Conservation (phyloP, 2,329 filamentous ascomycete species). For the Cercospora sesami region DNA sequence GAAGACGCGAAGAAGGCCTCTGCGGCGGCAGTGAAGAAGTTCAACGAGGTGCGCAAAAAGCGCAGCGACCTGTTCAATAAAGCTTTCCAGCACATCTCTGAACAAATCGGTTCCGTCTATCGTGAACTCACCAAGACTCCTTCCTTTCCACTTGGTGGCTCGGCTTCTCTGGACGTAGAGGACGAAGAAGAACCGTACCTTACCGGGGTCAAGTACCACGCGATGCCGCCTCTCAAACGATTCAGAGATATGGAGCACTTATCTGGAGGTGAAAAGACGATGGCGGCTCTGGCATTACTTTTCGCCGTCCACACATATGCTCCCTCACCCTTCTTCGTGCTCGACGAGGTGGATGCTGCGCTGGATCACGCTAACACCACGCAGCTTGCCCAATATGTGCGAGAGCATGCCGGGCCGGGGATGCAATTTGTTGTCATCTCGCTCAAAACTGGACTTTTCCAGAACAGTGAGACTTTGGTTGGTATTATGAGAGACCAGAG, state of each 20-base stretch:
- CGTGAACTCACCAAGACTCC: slow-evolving; percentile 88
- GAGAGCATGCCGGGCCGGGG: slow-evolving; percentile 87
- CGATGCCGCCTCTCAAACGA: slow-evolving; percentile 96
- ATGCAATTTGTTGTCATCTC: slow-evolving; percentile 99
- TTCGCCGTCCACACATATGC: slow-evolving; percentile 98
- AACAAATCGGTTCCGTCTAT: slow-evolving; percentile 92
- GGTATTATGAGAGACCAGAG: slow-evolving; percentile 94
- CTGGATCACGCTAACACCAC: slow-evolving; percentile 97
- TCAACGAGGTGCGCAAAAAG: slow-evolving; percentile 76
- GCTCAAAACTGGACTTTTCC: slow-evolving; percentile 92
- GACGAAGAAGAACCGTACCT: slow-evolving; percentile 96
- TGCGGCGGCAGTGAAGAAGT: slow-evolving; percentile 75
- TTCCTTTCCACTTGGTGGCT: slow-evolving; percentile 89
- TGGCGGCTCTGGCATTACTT: slow-evolving; percentile 91
- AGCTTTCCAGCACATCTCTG: slow-evolving; percentile 90
- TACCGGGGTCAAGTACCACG: slow-evolving; percentile 95
- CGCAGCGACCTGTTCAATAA: slow-evolving; percentile 92
- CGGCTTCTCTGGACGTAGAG: slow-evolving; percentile 86
- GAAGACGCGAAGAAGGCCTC: slow-evolving; percentile 76
- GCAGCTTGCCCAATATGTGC: slow-evolving; percentile 94
- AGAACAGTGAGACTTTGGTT: slow-evolving; percentile 92
- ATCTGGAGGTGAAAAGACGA: slow-evolving; percentile 96
- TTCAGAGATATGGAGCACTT: slow-evolving; percentile 99
- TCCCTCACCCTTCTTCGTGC: slow-evolving; percentile 92
- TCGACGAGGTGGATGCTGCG: slow-evolving; percentile 96